Conservation (phyloP, 805 yeast species). For the Wickerhamomyces hampshirensis region DNA sequence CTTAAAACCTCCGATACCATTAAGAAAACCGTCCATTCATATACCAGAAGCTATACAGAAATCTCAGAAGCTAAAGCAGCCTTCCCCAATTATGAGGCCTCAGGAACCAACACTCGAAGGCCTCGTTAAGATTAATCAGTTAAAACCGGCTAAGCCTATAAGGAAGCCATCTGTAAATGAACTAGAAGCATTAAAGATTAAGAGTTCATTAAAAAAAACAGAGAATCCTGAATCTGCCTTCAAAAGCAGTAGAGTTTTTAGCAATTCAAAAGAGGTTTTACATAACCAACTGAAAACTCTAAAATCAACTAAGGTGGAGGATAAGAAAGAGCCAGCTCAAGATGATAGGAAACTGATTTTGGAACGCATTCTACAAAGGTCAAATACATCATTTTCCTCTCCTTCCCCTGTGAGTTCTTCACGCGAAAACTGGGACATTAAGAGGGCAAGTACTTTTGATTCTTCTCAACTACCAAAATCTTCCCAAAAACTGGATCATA, state of each 20-base stretch:
- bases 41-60: constrained; percentile 20
- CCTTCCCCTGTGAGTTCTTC: not conserved
- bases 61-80: constrained; percentile 2
- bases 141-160: constrained; percentile 16
- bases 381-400: constrained; percentile 11
- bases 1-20: constrained; percentile 21
- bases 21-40: constrained; percentile 17
- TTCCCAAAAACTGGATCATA: constrained; percentile 22
- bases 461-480: not conserved
- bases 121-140: constrained; percentile 4
- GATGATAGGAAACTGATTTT: constrained; percentile 11
- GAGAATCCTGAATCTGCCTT: constrained; percentile 8
- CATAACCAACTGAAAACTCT: constrained; percentile 10
- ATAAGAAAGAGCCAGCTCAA: not conserved
- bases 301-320: constrained; percentile 8
- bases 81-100: not conserved
- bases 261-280: constrained; percentile 18
- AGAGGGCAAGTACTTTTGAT: constrained; percentile 23
- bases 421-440: constrained; percentile 3
- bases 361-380: constrained; percentile 13
- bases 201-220: constrained; percentile 15
- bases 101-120: constrained; percentile 13
- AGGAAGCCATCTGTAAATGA: constrained; percentile 15
- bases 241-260: constrained; percentile 20
- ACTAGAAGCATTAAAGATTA: constrained; percentile 15